Base-by-base conservation (phyloP, 345 rosid species). In the Arabis hirsuta region DNA sequence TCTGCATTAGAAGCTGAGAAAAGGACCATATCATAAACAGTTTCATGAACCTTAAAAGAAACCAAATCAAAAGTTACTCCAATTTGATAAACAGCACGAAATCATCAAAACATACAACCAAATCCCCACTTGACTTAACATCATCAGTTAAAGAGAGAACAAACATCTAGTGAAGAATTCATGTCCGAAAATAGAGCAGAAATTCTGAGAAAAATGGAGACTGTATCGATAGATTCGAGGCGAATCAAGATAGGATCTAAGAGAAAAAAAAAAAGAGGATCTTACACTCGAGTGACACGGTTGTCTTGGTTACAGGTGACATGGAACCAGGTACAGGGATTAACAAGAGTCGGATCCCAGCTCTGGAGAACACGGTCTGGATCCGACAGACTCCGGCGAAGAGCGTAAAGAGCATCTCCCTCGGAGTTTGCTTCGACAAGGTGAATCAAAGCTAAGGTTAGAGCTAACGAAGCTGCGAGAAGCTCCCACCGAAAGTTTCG, bases 341-440 rank as follows among this genome's bases (percentile, higher is more conserved):
- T 94, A 41, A 94, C 98, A 14, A 94, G 91, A 52, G 88, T 94
- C 9, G 98, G 98, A 89, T 94, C 98, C 98, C 98, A 94, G 84
- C 98, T 94, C 81, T 94, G 97, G 62, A 94, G 90, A 7, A 87
- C 96, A 84, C 82, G 86, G 75, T 89, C 89, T 9, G 91, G 97
- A 74, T 94, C 97, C 24, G 85, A 75, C 36, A 94, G 73, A 84
- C 95, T 87, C 73, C 76, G 77, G 22, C 95, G 80, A 31, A 91
- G 85, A 1, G 86, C 76, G 81, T 82, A 88, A 6, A 94, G 88
- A 39, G 98, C 96, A 81, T 94, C 96, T 24, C 97, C 98, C 60
- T 94, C 98, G 0, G 95, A 85, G 80, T 94, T 94, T 1, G 85
- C 90, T 12, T 69, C 70, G 39, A 74, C 92, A 22, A 65, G 7